phyloP scores from a whole-genome alignment of 176 grass and related monocot genomes.

The Typha latifolia region DNA sequence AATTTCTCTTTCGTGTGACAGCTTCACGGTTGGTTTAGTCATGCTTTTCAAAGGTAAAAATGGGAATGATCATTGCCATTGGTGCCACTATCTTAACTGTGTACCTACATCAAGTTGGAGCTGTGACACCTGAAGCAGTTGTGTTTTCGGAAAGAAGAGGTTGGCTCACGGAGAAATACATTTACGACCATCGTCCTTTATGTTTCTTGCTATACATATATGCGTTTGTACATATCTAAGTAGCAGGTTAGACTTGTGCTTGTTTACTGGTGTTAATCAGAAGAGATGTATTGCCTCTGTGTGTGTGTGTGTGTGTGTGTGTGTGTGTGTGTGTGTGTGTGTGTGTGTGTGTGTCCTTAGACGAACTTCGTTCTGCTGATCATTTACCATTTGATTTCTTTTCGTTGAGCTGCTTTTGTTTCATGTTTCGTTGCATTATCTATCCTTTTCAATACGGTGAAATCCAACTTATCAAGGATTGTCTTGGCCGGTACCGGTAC shows the following conservation, averaged over 20 bases:
- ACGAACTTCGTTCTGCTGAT: conserved; percentile 4
- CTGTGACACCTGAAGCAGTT: conserved; percentile 37
- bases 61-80: conserved; percentile 74
- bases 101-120: conserved; percentile 89
- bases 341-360: conserved; percentile 39
- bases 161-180: conserved; percentile 4
- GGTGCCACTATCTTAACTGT: conserved; percentile 95
- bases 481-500: too few species aligned
- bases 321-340: conserved; percentile 36
- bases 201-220: too few species aligned
- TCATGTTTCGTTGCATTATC: too few species aligned
- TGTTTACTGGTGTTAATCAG: background rate
- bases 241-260: background rate
- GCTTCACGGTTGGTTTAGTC: conserved; percentile 61
- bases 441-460: too few species aligned
- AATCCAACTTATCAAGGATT: too few species aligned
- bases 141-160: conserved; percentile 7
- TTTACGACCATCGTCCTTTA: background rate
- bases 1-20: conserved; percentile 11
- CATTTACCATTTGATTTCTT: conserved; percentile 7
- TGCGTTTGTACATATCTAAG: conserved; percentile 6
- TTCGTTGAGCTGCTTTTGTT: conserved; percentile 23
- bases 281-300: conserved; percentile 24
- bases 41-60: conserved; percentile 96
- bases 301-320: conserved; percentile 37